Conservation (phyloP, 2,329 filamentous ascomycete species). For the Verticillium albo-atrum region DNA sequence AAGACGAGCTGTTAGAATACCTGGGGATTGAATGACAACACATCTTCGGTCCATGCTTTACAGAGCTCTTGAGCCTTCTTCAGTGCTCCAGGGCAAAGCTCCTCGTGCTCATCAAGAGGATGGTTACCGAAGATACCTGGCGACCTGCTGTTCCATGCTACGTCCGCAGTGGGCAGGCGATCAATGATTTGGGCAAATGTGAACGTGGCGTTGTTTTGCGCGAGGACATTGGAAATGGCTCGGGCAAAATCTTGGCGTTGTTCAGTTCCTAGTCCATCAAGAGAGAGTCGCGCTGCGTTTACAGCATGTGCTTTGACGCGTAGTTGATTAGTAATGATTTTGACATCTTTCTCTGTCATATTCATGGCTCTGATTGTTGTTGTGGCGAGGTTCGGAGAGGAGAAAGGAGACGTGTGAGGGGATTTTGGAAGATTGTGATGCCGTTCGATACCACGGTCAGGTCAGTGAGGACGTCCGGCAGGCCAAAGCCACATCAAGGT, state of each 20-base stretch:
- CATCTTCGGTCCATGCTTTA: neutral
- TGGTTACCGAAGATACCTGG: neutral
- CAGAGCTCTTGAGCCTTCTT: neutral
- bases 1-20: too few relatives aligned
- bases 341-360: neutral
- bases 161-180: neutral
- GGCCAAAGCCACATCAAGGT: too few relatives aligned
- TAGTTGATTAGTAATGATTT: neutral
- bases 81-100: neutral
- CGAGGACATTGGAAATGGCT: neutral
- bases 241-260: neutral
- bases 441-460: too few relatives aligned
- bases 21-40: neutral
- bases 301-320: neutral
- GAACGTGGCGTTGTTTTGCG: neutral
- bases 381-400: too few relatives aligned
- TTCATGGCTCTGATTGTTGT: neutral
- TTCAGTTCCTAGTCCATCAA: neutral
- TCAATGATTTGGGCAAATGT: conserved; percentile 1
- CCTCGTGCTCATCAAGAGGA: neutral
- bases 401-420: too few relatives aligned
- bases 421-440: too few relatives aligned
- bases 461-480: too few relatives aligned
- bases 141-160: neutral
- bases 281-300: neutral